These are phyloP conservation scores for Ulvella scutata DNA, from an alignment of 139 green algal genomes.

Conservation along the genomic window DNA sequence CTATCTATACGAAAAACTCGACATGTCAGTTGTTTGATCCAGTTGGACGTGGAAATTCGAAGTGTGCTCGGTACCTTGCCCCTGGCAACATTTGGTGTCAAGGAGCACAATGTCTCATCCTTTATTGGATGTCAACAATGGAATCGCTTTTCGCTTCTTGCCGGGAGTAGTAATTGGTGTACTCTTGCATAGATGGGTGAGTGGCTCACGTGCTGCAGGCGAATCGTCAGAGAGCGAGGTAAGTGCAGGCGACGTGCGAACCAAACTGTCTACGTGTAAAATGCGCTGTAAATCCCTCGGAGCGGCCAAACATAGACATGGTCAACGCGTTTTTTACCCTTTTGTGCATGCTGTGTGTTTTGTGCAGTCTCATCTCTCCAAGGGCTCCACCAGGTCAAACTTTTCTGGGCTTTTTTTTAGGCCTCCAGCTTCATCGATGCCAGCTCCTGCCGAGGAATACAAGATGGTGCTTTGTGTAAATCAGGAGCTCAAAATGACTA, in stretches of 20 bases:
- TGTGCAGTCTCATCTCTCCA: background rate
- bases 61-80: too few relatives aligned
- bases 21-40: too few relatives aligned
- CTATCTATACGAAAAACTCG: too few relatives aligned
- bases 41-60: too few relatives aligned
- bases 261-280: background rate
- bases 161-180: background rate
- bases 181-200: background rate
- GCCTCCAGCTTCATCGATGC: background rate
- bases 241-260: background rate
- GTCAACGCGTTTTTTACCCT: too few relatives aligned
- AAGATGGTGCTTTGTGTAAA: conserved; percentile 49
- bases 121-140: background rate
- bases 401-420: too few relatives aligned
- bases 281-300: background rate
- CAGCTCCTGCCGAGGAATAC: conserved; percentile 21
- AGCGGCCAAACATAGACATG: too few relatives aligned
- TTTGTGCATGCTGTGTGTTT: too few relatives aligned
- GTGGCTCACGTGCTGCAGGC: background rate
- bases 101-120: too few relatives aligned
- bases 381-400: background rate
- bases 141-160: background rate
- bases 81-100: too few relatives aligned
- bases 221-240: background rate
- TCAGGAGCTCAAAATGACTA: conserved; percentile 49